These are phyloP conservation scores for Pseudogymnoascus destructans DNA, from an alignment of 2,329 filamentous ascomycete species.

Conservation along the genomic window DNA sequence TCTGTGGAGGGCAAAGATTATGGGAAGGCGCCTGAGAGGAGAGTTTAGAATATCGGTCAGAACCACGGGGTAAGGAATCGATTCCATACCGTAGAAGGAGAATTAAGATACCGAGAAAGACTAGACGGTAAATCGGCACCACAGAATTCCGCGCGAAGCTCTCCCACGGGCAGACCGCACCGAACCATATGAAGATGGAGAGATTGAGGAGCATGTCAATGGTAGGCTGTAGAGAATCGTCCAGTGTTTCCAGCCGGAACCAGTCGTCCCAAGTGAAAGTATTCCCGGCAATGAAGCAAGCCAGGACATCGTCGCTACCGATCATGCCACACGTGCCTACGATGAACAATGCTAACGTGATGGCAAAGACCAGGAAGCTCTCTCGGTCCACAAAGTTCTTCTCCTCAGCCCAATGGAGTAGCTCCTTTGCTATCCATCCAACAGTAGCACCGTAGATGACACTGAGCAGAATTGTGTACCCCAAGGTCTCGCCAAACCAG, in stretches of 20 bases:
- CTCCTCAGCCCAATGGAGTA: too few species aligned
- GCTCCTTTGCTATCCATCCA: too few species aligned
- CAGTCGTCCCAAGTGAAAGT: conserved; percentile 87
- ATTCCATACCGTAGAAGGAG: conserved; percentile 47
- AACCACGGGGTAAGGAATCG: too few species aligned
- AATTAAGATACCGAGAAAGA: conserved; percentile 61
- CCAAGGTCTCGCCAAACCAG: conserved; percentile 80
- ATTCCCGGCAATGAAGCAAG: conserved; percentile 87
- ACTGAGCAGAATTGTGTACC: conserved; percentile 69
- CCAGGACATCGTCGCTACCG: conserved; percentile 78
- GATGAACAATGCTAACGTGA: conserved; percentile 75
- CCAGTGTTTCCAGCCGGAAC: conserved; percentile 79
- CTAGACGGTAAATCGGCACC: conserved; percentile 61
- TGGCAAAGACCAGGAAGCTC: too few species aligned
- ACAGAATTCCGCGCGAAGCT: conserved; percentile 52
- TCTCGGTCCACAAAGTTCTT: conserved; percentile 58
- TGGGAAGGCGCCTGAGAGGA: too few species aligned
- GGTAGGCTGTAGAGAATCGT: conserved; percentile 82
- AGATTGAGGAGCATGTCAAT: conserved; percentile 92
- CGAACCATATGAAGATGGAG: conserved; percentile 81
- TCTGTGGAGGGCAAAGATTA: too few species aligned
- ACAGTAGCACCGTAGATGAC: conserved; percentile 59
- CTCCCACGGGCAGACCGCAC: conserved; percentile 71
- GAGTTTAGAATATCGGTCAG: too few species aligned
- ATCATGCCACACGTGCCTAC: conserved; percentile 78